Percentiles rank a stretch among this genome's conserved stretches.
These are phyloP conservation scores for Dictyostelium intermedium DNA, from an alignment of 78 protist genomes.

Conservation along the genomic window DNA sequence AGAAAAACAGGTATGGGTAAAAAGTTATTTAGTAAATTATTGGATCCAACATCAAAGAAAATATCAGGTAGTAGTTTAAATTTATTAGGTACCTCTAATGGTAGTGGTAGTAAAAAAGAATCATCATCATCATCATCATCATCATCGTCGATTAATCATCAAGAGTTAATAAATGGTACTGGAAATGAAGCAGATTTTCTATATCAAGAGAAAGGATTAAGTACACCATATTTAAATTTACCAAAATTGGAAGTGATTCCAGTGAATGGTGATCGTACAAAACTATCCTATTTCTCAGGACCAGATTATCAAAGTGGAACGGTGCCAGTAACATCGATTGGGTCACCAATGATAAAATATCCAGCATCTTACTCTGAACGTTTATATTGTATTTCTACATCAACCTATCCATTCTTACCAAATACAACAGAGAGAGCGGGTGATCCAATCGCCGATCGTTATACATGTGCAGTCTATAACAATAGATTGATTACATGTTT, in stretches of 20 bases:
- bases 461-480: slow-evolving; percentile 29
- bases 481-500: slow-evolving; percentile 65
- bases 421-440: slow-evolving; percentile 42
- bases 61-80: background rate
- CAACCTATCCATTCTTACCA: slow-evolving; percentile 48
- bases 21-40: background rate
- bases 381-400: slow-evolving; percentile 45
- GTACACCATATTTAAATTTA: background rate
- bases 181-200: slow-evolving; percentile 6
- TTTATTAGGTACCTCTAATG: background rate
- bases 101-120: background rate
- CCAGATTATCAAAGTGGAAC: slow-evolving; percentile 42
- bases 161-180: background rate
- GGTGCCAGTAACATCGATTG: background rate
- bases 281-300: slow-evolving; percentile 10
- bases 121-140: background rate
- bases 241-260: slow-evolving; percentile 23
- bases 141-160: background rate
- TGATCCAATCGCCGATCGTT: slow-evolving; percentile 79
- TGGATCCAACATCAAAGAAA: slow-evolving; percentile 2
- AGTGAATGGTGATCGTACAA: background rate
- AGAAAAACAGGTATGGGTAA: background rate
- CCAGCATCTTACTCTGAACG: slow-evolving; percentile 6
- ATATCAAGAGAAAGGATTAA: background rate
- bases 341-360: slow-evolving; percentile 29